phyloP scores from a whole-genome alignment of 2,329 filamentous ascomycete species.

The Aspergillus sp. region DNA sequence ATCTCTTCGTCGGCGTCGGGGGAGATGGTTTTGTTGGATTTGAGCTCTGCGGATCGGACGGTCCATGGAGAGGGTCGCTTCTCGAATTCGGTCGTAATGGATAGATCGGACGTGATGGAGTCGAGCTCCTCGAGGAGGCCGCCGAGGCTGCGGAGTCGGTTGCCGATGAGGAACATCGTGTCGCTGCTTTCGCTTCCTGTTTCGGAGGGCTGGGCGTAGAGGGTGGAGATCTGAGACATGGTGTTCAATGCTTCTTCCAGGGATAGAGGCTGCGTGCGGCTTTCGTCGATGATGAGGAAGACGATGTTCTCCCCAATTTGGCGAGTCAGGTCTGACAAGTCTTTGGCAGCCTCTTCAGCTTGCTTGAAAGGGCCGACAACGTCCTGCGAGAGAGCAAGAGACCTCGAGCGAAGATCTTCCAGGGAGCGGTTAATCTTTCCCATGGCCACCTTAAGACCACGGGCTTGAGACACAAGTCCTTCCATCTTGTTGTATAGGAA shows the following conservation, averaged over 20 bases:
- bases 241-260: slow-evolving; percentile 66
- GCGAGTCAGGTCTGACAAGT: slow-evolving; percentile 67
- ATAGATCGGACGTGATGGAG: slow-evolving; percentile 68
- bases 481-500: slow-evolving; percentile 73
- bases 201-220: slow-evolving; percentile 30
- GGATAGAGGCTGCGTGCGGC: slow-evolving; percentile 66
- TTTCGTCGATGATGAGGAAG: slow-evolving; percentile 69
- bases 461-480: slow-evolving; percentile 69
- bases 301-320: slow-evolving; percentile 69
- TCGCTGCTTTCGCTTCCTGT: slow-evolving; percentile 48
- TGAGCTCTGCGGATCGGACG: slow-evolving; percentile 76
- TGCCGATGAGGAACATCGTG: slow-evolving; percentile 68
- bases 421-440: slow-evolving; percentile 76
- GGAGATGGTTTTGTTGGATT: slow-evolving; percentile 76
- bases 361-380: slow-evolving; percentile 70
- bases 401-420: slow-evolving; percentile 74
- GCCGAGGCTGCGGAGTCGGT: slow-evolving; percentile 66
- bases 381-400: slow-evolving; percentile 70
- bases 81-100: slow-evolving; percentile 78
- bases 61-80: slow-evolving; percentile 77
- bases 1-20: slow-evolving; percentile 85
- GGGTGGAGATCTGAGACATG: slow-evolving; percentile 47
- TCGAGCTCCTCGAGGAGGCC: slow-evolving; percentile 70
- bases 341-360: slow-evolving; percentile 65
- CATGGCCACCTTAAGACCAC: slow-evolving; percentile 80